Base-by-base conservation (phyloP, 306 rosid species). In the Crotalaria pallida region DNA sequence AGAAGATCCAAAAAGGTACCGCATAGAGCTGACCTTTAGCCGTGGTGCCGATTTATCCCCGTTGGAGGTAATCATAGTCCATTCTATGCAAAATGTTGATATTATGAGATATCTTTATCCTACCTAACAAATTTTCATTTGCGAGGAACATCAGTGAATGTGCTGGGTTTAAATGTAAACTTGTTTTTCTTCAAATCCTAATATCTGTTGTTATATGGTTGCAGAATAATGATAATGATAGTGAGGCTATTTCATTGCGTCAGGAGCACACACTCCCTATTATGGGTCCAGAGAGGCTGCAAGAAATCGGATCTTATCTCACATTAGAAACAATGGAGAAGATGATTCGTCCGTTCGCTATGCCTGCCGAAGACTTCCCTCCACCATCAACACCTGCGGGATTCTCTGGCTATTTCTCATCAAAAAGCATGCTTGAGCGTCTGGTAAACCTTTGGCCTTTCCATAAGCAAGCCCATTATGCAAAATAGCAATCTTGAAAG, bases 341-440 rank as follows among this genome's bases (percentile, higher is more conserved):
- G 74, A 88, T 94, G 99, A 52, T 91, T 76, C 99, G 83, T 21
- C 90, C 97, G n/a, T 94, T 94, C 66, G 99, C 99, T 9, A 94
- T 94, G 99, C 99, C 99, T 17, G 97, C 96, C 0, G 99, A 94
- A 84, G 99, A 94, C 80, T 94, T 94, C 71, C 96, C 96, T 71
- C 92, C 99, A 2, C 87, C 96, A 8, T 84, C 91, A 48, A 79
- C 85, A 45, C 99, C 97, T 7, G 92, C 80, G 1, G 95, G 94
- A 40, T 94, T 94, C 87, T 86, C 98, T 0, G 97, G 96, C 69
- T 94, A 94, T 75, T 94, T 94, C 87, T 66, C 95, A 3, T 69
- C 96, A 2, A 94, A 94, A 76, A 80, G 96, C 58, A 76, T 94
- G 72, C 97, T 94, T 21, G 99, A 94, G 84, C 96, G 99, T 80